Conservation (phyloP, 805 yeast genomes). For the Pichia occidentalis region DNA sequence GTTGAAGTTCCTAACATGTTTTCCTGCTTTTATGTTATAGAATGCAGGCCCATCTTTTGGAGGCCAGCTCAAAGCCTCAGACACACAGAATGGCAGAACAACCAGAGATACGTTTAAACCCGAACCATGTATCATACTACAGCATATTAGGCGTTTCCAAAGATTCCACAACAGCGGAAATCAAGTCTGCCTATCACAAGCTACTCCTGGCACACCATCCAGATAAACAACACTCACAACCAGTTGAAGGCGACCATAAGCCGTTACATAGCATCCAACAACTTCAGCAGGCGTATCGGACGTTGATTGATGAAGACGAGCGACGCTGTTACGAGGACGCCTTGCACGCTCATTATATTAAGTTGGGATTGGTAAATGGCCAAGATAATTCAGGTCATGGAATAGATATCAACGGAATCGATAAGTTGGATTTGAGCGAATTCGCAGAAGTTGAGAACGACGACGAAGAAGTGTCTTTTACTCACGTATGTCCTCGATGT, state of each 20-base stretch:
- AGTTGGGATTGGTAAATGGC: slow-evolving; percentile 54
- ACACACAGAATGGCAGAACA: slow-evolving; percentile 1
- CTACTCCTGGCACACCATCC: slow-evolving; percentile 68
- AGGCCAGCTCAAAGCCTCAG: too few relatives aligned
- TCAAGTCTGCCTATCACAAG: slow-evolving; percentile 59
- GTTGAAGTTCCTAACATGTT: background rate
- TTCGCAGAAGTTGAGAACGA: slow-evolving; percentile 35
- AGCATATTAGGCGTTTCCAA: slow-evolving; percentile 48
- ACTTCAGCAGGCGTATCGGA: slow-evolving; percentile 59
- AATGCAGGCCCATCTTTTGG: too few relatives aligned
- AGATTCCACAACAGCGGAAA: slow-evolving; percentile 32
- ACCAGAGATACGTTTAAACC: too few relatives aligned
- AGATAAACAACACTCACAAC: slow-evolving; percentile 43
- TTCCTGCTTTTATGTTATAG: too few relatives aligned
- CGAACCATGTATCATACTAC: slow-evolving; percentile 36
- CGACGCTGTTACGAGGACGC: slow-evolving; percentile 49
- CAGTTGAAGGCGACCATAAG: background rate
- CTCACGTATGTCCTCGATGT: slow-evolving; percentile 58
- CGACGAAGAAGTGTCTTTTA: slow-evolving; percentile 25
- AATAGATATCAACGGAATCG: slow-evolving; percentile 11
- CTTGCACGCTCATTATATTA: slow-evolving; percentile 30
- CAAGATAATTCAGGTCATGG: slow-evolving; percentile 43
- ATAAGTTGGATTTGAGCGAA: slow-evolving; percentile 49
- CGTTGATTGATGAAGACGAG: slow-evolving; percentile 35
- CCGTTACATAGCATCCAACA: background rate